Conservation (phyloP, 768 basidiomycete genomes). For the Lentinula detonsa region DNA sequence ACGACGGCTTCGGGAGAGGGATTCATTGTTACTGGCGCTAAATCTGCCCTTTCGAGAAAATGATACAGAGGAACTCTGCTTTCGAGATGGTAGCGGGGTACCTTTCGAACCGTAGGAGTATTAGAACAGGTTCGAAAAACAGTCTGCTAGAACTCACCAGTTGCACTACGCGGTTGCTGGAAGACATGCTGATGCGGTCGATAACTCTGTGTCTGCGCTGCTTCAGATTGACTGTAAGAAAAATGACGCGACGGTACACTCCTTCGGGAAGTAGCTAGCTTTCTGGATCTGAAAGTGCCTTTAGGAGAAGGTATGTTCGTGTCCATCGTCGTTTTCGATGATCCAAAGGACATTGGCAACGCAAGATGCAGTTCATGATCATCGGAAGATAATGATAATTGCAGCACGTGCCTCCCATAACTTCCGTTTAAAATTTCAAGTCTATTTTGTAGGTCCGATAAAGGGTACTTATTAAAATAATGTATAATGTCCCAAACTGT, state of each 20-base stretch:
- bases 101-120: not conserved
- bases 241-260: not conserved
- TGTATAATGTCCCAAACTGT: slow-evolving; percentile 5
- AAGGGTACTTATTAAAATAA: not conserved
- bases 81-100: not conserved
- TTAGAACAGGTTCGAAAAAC: no score
- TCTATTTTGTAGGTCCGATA: not conserved
- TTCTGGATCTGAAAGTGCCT: no score
- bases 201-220: not conserved
- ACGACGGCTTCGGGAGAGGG: not conserved
- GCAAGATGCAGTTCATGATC: no score
- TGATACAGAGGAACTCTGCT: not conserved
- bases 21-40: not conserved
- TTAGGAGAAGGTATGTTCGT: no score
- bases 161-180: not conserved
- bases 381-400: no score
- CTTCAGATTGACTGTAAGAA: not conserved
- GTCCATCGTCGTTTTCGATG: no score
- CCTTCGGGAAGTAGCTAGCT: not conserved
- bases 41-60: not conserved
- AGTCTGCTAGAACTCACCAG: not conserved
- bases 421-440: no score
- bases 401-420: no score
- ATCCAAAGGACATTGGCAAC: no score
- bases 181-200: not conserved